Base-by-base conservation (phyloP, 2,329 filamentous ascomycete genomes). In the Pezicula rhizophila region DNA sequence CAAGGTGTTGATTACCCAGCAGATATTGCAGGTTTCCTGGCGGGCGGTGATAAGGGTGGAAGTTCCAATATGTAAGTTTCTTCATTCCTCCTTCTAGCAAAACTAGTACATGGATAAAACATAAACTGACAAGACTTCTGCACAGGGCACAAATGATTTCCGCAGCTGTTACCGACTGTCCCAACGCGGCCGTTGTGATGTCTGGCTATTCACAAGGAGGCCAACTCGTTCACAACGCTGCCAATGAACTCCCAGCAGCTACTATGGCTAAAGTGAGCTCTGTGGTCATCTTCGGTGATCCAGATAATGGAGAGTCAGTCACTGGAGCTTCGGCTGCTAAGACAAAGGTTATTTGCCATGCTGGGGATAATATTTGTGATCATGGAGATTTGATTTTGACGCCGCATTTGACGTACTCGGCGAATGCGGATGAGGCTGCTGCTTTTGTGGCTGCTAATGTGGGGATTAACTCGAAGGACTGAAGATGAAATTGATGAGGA, bases 1-100 rank as follows among this genome's bases (percentile, higher is more conserved):
- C 77, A 80, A 60, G 77, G 77, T 45, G 73, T 80, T n/a, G 64
- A 72, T 15, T 80, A 80, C 54, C 63, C 70, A 2, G 77, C 77
- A 3, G 60, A 64, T 50, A 52, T 70, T 38, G 52, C 51, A 2
- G 74, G 75, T 0, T 76, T 75, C 52, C 57, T 75, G 8, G 65
- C 63, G 11, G 71, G 72, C 6, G 76, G 75, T 2, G 73, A 75
- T 52, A 55, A 59, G 4, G 59, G 48, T 8, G 75, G 75, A 8
- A 71, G 70, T 48, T 57, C 60, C 48, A 65, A 64, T 47, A 74
- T 77, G 70, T 42, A 26, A 25, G 40, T 31, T 8, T 10, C 20
- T 20, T 25, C 25, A 23, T 12, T 17, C 10, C 2, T 6, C 6
- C 14, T 11, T 25, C 10, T 18, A 25, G 4, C 12, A 15, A 14